Conservation (phyloP, 208 protist species). For the Leishmania aethiopica region DNA sequence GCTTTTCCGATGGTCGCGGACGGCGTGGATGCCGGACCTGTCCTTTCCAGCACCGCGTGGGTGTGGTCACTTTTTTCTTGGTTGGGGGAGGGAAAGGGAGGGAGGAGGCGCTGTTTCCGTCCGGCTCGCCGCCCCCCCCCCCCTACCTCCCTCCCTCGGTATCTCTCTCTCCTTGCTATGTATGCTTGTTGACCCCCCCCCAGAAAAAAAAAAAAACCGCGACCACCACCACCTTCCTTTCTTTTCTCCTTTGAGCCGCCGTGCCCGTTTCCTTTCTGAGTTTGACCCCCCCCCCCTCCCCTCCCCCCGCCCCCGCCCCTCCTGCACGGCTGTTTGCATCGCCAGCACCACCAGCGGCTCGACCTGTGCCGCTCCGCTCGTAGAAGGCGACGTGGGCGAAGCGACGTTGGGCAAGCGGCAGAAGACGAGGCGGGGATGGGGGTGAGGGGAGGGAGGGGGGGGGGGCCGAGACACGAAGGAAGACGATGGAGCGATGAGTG, state of each 20-base stretch:
- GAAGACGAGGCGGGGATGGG: background rate
- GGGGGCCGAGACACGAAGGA: background rate
- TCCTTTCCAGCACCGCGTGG: background rate
- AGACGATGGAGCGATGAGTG: background rate
- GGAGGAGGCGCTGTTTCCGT: background rate
- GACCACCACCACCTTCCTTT: too few species aligned
- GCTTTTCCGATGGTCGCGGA: background rate
- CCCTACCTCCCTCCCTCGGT: background rate
- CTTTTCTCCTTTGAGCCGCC: too few species aligned
- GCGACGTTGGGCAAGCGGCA: background rate
- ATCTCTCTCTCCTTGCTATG: background rate
- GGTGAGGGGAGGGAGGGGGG: too few species aligned
- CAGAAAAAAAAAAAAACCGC: too few species aligned
- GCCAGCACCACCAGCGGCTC: background rate
- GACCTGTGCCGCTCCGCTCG: background rate
- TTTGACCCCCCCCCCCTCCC: too few species aligned
- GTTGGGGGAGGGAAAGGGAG: background rate
- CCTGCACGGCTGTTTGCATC: background rate
- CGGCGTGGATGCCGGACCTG: background rate
- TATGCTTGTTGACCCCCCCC: too few species aligned
- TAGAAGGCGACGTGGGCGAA: background rate
- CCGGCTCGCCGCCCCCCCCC: background rate
- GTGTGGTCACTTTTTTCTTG: background rate
- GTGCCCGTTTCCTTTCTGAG: too few species aligned
- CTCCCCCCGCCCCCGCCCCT: background rate